Evolutionary conservation across 176 grass and related monocot species (phyloP).

Genomic region (Themeda triandra): DNA sequence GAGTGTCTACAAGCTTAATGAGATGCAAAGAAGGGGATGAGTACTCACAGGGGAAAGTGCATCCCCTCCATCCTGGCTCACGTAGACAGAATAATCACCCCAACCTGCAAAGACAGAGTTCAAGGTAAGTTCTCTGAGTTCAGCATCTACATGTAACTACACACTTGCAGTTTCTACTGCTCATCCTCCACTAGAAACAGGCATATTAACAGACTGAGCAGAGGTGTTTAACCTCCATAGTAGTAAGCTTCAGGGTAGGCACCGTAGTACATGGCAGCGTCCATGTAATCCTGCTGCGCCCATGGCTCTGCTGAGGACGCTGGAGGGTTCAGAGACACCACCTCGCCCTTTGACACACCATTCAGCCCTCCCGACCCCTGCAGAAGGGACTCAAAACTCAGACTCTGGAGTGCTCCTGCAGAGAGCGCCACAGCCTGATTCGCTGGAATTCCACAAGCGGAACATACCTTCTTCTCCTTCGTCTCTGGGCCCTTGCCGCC

Average conservation of each 20-base stretch:
- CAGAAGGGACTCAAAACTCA: neutral
- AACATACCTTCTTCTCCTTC: conserved; percentile 42
- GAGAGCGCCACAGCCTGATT: neutral
- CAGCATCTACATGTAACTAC: neutral
- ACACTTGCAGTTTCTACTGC: neutral
- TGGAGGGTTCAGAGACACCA: neutral
- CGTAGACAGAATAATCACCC: conserved; percentile 40
- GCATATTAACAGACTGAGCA: neutral
- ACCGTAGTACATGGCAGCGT: conserved; percentile 48
- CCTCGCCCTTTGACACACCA: conserved; percentile 24
- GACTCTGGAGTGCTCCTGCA: neutral
- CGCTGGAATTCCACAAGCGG: neutral
- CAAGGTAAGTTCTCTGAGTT: neutral
- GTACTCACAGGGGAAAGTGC: conserved; percentile 40
- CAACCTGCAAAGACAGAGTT: conserved; percentile 32
- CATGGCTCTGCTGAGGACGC: conserved; percentile 25
- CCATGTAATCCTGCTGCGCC: conserved; percentile 41
- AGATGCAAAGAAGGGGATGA: neutral
- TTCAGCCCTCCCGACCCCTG: conserved; percentile 28
- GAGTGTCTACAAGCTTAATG: neutral
- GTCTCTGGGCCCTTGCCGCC: conserved; percentile 30
- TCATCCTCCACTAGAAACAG: conserved; percentile 1
- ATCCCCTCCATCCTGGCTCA: conserved; percentile 43
- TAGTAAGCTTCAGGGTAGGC: conserved; percentile 59
- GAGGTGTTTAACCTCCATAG: conserved; percentile 45